Evolutionary conservation across 345 rosid genomes (phyloP).

Genomic region (Aquilaria sinensis): DNA sequence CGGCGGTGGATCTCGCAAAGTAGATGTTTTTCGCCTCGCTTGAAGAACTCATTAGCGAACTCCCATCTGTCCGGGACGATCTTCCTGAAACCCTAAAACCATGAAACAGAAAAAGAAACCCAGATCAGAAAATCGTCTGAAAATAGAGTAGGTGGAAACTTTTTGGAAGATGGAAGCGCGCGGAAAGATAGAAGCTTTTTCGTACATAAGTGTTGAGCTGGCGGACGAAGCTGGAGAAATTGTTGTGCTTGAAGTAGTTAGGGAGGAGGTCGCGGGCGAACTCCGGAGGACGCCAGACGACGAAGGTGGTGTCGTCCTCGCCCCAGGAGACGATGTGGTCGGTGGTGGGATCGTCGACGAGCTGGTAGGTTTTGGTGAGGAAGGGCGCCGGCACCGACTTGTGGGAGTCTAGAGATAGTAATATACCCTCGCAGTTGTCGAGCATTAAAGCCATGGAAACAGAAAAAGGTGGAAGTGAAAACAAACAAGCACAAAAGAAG

Average conservation of each 20-base stretch:
- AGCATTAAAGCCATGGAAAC: slow-evolving; percentile 44
- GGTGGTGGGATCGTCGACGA: slow-evolving; percentile 82
- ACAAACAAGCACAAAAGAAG: slow-evolving; percentile 9
- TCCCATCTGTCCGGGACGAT: slow-evolving; percentile 99
- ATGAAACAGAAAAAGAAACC: slow-evolving; percentile 7
- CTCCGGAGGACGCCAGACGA: slow-evolving; percentile 94
- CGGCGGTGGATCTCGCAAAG: slow-evolving; percentile 94
- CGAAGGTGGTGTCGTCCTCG: slow-evolving; percentile 78
- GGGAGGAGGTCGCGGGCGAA: slow-evolving; percentile 96
- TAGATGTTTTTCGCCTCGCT: slow-evolving; percentile 85
- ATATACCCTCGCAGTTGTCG: slow-evolving; percentile 57
- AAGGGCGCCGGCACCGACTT: slow-evolving; percentile 95
- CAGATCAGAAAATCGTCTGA: slow-evolving; percentile 4
- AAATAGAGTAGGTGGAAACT: neutral
- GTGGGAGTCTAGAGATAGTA: slow-evolving; percentile 77
- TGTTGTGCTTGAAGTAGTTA: slow-evolving; percentile 95
- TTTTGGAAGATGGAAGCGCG: neutral
- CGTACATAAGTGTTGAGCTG: slow-evolving; percentile 94
- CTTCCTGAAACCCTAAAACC: slow-evolving; percentile 85
- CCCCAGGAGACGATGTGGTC: slow-evolving; percentile 96
- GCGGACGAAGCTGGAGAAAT: slow-evolving; percentile 96
- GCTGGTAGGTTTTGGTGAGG: slow-evolving; percentile 89
- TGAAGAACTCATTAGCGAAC: slow-evolving; percentile 90
- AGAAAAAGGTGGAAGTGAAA: slow-evolving; percentile 11
- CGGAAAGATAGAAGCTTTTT: neutral